Percentiles rank a stretch among this genome's conserved stretches.
Evolutionary conservation across 164 flowering plant genomes (phyloP).

Genomic region (Vitis cinerea): DNA sequence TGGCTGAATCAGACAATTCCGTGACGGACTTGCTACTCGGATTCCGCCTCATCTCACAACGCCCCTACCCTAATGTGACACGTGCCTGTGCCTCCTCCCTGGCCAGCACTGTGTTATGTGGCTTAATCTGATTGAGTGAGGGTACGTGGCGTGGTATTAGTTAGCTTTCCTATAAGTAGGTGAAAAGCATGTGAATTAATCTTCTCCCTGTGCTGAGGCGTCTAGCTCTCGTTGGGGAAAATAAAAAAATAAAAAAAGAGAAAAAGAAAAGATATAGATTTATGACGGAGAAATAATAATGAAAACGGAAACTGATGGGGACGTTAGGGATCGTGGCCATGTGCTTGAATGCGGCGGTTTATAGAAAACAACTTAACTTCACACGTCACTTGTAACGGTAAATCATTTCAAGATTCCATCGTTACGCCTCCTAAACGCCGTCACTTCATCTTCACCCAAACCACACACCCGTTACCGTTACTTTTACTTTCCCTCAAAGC

Average conservation of each 20-base stretch:
- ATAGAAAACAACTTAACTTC: not conserved
- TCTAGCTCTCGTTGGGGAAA: not conserved
- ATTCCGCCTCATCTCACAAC: no score
- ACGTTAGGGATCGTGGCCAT: conserved; percentile 29
- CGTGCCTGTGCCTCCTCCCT: no score
- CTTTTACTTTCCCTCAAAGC: no score
- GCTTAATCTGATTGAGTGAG: no score
- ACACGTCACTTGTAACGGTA: conserved; percentile 15
- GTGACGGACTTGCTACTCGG: no score
- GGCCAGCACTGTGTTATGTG: no score
- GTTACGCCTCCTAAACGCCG: not conserved
- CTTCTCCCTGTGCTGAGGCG: not conserved
- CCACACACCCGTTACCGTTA: not conserved
- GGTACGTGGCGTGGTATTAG: not conserved
- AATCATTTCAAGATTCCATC: not conserved
- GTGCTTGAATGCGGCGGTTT: conserved; percentile 30
- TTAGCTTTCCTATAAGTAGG: not conserved
- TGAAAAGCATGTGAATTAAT: not conserved
- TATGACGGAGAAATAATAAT: not conserved
- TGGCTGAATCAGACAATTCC: no score
- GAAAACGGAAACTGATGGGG: conserved; percentile 12
- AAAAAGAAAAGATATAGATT: not conserved
- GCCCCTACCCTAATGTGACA: no score
- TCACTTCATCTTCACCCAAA: not conserved
- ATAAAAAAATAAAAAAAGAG: not conserved